Conservation (phyloP, 106 monocot species). For the Apostasia shenzhenica region DNA sequence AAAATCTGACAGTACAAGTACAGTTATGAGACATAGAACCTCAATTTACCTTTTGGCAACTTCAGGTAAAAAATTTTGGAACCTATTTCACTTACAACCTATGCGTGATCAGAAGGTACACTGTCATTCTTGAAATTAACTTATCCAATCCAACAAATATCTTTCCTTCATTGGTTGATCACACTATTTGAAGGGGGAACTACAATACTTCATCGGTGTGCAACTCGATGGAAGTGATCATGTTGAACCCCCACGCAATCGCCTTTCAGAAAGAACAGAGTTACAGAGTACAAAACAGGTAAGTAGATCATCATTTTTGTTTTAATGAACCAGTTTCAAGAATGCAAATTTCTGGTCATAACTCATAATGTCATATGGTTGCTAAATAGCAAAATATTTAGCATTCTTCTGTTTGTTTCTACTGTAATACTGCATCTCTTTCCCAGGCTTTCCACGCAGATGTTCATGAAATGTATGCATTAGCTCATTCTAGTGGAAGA, state of each 20-base stretch:
- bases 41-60: conserved; percentile 3
- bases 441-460: too few species aligned
- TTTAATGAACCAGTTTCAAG: neutral
- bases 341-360: too few species aligned
- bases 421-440: too few species aligned
- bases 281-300: conserved; percentile 54
- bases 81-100: conserved; percentile 96
- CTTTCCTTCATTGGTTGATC: neutral
- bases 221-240: conserved; percentile 98
- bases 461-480: too few species aligned
- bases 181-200: conserved; percentile 58
- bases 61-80: conserved; percentile 99
- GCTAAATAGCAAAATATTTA: too few species aligned
- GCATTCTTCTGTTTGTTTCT: too few species aligned
- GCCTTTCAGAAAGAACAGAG: conserved; percentile 66
- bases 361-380: too few species aligned
- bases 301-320: conserved; percentile 4
- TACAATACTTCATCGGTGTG: conserved; percentile 99
- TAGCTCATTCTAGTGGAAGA: too few species aligned
- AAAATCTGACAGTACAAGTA: too few species aligned
- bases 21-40: neutral
- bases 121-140: neutral
- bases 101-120: conserved; percentile 94
- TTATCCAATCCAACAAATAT: neutral
- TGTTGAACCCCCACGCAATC: conserved; percentile 83